These are phyloP conservation scores for Pichia sporocuriosa DNA, from an alignment of 805 yeast species.

Conservation along the genomic window DNA sequence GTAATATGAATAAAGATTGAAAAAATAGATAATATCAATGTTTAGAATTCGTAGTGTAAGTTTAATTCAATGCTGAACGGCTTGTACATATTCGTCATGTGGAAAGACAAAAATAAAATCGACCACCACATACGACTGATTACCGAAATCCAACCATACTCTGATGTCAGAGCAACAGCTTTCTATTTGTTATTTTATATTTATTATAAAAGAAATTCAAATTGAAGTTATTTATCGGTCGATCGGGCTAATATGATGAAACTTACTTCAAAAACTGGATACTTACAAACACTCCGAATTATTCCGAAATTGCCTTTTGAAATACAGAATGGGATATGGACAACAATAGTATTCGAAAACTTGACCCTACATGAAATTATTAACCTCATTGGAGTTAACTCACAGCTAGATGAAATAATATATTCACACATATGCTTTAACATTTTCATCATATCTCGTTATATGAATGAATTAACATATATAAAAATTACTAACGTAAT, in stretches of 20 bases:
- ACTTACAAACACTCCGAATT: not conserved
- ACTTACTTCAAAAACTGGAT: not conserved
- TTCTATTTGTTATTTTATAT: too few species aligned
- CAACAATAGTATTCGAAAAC: conserved; percentile 1
- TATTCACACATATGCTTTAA: conserved; percentile 1
- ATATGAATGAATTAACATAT: not conserved
- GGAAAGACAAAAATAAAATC: too few species aligned
- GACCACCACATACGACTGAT: too few species aligned
- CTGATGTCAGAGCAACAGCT: too few species aligned
- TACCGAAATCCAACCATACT: too few species aligned
- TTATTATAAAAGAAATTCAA: too few species aligned
- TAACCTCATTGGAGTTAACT: not conserved
- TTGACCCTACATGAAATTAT: not conserved
- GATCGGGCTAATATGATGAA: too few species aligned
- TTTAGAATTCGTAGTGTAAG: too few species aligned
- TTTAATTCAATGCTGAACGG: not conserved
- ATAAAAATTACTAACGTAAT: conserved; percentile 1
- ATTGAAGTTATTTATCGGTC: too few species aligned
- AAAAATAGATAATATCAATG: not conserved
- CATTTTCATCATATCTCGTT: conserved; percentile 4
- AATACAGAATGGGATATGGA: conserved; percentile 6
- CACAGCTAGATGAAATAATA: not conserved
- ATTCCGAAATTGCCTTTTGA: conserved; percentile 6
- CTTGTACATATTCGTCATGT: too few species aligned
- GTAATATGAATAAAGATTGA: too few species aligned